A percentile compares a stretch with the other conserved stretches of the same genome.
phyloP scores from a whole-genome alignment of 1,139 yeast genomes.

The Geotrichum fermentans region DNA sequence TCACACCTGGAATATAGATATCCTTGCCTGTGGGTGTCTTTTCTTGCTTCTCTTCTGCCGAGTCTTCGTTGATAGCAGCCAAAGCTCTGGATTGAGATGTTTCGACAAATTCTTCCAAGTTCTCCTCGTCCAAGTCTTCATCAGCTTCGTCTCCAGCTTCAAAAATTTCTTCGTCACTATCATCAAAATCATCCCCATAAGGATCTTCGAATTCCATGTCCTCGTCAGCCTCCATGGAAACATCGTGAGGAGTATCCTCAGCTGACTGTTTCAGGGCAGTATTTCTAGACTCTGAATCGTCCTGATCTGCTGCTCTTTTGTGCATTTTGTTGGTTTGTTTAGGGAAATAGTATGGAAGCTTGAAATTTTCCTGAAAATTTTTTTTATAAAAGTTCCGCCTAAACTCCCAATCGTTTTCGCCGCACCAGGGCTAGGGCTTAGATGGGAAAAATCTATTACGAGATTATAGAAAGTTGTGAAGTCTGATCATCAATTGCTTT shows the following conservation, averaged over 20 bases:
- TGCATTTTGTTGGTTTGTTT: constrained; percentile 23
- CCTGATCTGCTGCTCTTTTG: constrained; percentile 28
- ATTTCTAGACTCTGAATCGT: constrained; percentile 22
- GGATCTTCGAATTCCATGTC: constrained; percentile 89
- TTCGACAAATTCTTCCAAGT: constrained; percentile 27
- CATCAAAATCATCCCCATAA: constrained; percentile 83
- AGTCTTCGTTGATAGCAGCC: constrained; percentile 35
- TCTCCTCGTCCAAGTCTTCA: constrained; percentile 46
- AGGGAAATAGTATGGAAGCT: not conserved
- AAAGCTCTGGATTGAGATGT: constrained; percentile 29
- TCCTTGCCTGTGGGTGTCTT: constrained; percentile 28
- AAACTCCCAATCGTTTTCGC: constrained; percentile 15
- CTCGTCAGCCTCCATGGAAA: constrained; percentile 34
- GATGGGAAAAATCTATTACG: not conserved
- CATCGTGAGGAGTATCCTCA: constrained; percentile 30
- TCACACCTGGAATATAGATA: constrained; percentile 79
- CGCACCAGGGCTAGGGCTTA: constrained; percentile 17
- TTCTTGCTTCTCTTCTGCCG: constrained; percentile 33
- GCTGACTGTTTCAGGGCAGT: constrained; percentile 32
- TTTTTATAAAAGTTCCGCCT: not conserved
- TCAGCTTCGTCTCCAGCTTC: constrained; percentile 52
- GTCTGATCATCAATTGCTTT: not conserved
- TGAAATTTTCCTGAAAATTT: constrained; percentile 1
- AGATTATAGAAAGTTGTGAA: not conserved
- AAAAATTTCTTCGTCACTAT: constrained; percentile 65